A percentile compares a stretch with the other conserved stretches of the same genome.
Evolutionary conservation across 2,329 filamentous ascomycete species (phyloP).

Genomic region (Beauveria sp.): DNA sequence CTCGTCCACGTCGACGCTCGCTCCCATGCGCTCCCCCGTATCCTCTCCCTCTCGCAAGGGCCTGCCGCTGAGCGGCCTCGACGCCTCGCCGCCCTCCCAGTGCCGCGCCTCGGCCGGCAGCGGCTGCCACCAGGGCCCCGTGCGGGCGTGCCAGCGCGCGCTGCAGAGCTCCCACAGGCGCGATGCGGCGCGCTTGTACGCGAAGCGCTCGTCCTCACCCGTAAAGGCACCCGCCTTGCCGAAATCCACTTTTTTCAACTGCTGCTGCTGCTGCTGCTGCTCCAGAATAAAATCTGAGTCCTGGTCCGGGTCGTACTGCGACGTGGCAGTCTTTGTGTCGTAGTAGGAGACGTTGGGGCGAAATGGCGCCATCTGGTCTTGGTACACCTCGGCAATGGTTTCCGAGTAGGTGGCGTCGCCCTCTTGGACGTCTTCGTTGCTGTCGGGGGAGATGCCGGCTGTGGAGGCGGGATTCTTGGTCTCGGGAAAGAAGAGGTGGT

Average conservation of each 20-base stretch:
- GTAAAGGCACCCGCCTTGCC: conserved; percentile 61
- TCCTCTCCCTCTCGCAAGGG: conserved; percentile 3
- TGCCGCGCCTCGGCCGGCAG: conserved; percentile 54
- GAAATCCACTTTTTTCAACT: conserved; percentile 49
- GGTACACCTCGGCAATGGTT: conserved; percentile 59
- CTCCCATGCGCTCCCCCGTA: conserved; percentile 25
- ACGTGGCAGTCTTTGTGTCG: conserved; percentile 35
- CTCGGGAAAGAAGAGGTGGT: conserved; percentile 72
- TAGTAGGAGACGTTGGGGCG: conserved; percentile 70
- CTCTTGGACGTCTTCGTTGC: conserved; percentile 16
- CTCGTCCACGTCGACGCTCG: conserved; percentile 28
- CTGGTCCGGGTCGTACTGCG: conserved; percentile 48
- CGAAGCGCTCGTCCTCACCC: conserved; percentile 75
- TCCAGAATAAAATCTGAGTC: conserved; percentile 46
- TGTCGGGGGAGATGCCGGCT: neutral
- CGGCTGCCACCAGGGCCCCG: conserved; percentile 64
- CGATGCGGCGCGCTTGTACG: conserved; percentile 68
- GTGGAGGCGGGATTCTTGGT: conserved; percentile 17
- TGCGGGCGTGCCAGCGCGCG: conserved; percentile 59
- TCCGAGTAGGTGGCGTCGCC: conserved; percentile 34
- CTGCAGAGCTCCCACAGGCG: conserved; percentile 80
- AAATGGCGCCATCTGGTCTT: conserved; percentile 70
- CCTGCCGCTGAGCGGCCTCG: conserved; percentile 16
- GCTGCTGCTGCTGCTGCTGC: conserved; percentile 22
- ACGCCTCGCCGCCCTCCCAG: conserved; percentile 48